Conservation (phyloP, 805 yeast genomes). For the Zygosaccharomyces gambellarensis region DNA sequence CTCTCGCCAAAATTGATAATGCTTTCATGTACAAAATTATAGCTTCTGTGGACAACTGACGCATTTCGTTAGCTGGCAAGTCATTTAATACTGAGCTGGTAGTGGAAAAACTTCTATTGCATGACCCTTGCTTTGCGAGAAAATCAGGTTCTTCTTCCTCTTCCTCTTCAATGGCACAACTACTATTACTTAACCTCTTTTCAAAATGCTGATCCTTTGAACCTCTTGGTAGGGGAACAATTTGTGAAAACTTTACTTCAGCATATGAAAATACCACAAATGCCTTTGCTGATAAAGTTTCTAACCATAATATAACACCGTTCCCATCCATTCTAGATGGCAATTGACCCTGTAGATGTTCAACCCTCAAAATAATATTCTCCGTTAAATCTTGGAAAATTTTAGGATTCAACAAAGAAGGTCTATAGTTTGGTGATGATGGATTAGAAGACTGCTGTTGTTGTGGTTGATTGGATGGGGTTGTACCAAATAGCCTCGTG, state of each 20-base stretch:
- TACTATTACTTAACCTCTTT: constrained; percentile 27
- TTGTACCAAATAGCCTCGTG: constrained; percentile 69
- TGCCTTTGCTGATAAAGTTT: constrained; percentile 79
- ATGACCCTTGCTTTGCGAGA: constrained; percentile 6
- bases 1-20: constrained; percentile 72
- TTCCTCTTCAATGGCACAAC: constrained; percentile 37
- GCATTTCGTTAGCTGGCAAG: constrained; percentile 54
- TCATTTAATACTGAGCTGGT: constrained; percentile 17
- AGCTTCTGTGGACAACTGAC: constrained; percentile 75
- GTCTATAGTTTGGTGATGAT: constrained; percentile 24
- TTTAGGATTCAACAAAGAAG: constrained; percentile 26
- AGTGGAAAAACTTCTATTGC: constrained; percentile 11
- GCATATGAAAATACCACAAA: constrained; percentile 87
- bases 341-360: constrained; percentile 15
- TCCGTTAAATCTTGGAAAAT: constrained; percentile 32
- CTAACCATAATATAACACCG: constrained; percentile 46
- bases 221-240: constrained; percentile 58
- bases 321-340: constrained; percentile 17
- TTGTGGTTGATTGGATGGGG: constrained; percentile 20
- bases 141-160: constrained; percentile 21
- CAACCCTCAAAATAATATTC: constrained; percentile 29
- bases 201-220: constrained; percentile 15
- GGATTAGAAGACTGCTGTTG: constrained; percentile 22
- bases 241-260: constrained; percentile 81
- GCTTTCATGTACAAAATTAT: constrained; percentile 80